Evolutionary conservation across 345 rosid species (phyloP).

Genomic region (Dimocarpus longan): DNA sequence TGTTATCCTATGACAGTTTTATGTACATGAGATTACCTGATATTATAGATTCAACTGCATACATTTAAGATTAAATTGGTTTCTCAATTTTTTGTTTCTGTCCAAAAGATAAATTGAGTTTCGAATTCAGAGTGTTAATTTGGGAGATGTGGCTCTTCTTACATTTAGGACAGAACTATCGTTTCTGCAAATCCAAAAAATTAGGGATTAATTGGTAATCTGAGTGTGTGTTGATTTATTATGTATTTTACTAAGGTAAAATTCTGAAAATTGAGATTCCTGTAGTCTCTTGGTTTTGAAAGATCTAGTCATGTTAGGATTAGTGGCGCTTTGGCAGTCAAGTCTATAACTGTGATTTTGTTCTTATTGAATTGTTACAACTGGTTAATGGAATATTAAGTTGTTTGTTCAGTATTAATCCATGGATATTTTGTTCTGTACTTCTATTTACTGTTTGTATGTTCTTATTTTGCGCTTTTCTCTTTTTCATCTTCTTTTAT

Average conservation of each 20-base stretch:
- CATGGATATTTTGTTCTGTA: not conserved
- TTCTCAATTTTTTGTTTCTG: not conserved
- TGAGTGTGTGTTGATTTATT: not conserved
- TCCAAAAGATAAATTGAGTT: not conserved
- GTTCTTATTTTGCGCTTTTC: not conserved
- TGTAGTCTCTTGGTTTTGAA: not conserved
- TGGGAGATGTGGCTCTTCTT: not conserved
- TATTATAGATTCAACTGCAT: not conserved
- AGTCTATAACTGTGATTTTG: not conserved
- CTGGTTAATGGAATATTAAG: not conserved
- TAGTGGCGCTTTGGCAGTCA: not conserved
- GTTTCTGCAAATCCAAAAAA: too few relatives aligned
- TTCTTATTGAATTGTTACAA: not conserved
- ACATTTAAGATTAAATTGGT: not conserved
- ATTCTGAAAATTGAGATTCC: not conserved
- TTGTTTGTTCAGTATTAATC: too few relatives aligned
- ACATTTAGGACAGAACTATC: not conserved
- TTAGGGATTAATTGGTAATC: not conserved
- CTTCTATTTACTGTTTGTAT: not conserved
- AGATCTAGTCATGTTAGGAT: not conserved
- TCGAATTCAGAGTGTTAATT: not conserved
- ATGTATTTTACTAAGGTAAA: not conserved
- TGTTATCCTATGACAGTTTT: not conserved
- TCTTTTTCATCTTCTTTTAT: too few relatives aligned
- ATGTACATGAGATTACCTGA: not conserved